Evolutionary conservation across 2,329 filamentous ascomycete genomes (phyloP).

Genomic region (Lasiodiplodia theobromae): DNA sequence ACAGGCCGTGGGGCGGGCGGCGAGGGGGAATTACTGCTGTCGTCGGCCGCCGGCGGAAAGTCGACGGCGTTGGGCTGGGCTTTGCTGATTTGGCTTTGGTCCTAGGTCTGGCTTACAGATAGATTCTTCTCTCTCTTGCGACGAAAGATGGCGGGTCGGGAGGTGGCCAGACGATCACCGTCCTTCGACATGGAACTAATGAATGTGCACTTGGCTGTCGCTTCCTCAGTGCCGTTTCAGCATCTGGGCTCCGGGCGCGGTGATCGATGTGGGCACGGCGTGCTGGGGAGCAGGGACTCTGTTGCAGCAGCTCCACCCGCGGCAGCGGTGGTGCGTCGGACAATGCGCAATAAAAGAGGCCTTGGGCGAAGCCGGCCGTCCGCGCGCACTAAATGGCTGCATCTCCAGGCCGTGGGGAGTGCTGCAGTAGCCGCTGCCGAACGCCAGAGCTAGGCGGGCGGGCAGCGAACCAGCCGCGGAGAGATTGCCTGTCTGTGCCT

Average conservation of each 20-base stretch:
- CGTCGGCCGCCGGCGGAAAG: conserved; percentile 11
- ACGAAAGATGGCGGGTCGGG: conserved; percentile 16
- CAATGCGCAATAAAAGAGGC: conserved; percentile 18
- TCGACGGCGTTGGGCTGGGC: conserved; percentile 10
- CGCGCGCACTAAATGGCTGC: conserved; percentile 17
- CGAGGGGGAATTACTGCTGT: conserved; percentile 25
- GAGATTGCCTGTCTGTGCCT: conserved; percentile 24
- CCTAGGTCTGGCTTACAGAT: conserved; percentile 24
- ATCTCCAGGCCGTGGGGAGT: background rate
- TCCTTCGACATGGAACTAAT: conserved; percentile 28
- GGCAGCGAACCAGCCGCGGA: conserved; percentile 13
- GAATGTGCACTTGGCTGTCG: conserved; percentile 28
- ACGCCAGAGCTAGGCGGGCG: conserved; percentile 2
- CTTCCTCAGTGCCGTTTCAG: conserved; percentile 32
- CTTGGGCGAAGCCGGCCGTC: conserved; percentile 5
- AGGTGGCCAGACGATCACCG: conserved; percentile 20
- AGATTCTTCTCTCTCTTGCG: conserved; percentile 30
- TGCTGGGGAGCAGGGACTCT: conserved; percentile 19
- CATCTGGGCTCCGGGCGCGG: conserved; percentile 27
- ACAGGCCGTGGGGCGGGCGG: conserved; percentile 12
- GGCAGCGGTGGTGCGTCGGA: conserved; percentile 19
- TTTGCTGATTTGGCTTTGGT: conserved; percentile 29
- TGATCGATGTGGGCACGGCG: conserved; percentile 25
- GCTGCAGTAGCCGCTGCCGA: conserved; percentile 18
- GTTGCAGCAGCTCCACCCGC: conserved; percentile 20